Base-by-base conservation (phyloP, 2,329 filamentous ascomycete species). In the Penicillium concentricum region DNA sequence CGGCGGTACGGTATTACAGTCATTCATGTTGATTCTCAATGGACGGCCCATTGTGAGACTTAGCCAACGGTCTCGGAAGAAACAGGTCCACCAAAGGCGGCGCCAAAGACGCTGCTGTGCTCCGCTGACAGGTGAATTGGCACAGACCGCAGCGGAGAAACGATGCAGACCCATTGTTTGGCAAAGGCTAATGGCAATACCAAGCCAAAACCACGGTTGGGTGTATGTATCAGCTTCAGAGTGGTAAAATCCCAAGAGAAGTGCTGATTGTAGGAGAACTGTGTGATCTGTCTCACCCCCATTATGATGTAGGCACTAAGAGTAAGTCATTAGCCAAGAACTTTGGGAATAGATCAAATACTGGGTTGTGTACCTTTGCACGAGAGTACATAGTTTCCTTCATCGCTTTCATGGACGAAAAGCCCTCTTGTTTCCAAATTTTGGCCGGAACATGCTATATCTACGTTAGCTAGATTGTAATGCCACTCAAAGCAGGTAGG, bases 181-280 rank as follows among this genome's bases (percentile, higher is more conserved):
- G 16, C 72, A 75, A 3, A 79, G 68, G 28, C 68, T 72, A 48
- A 79, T 74, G 5, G 78, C 76, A 24, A 76, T 69, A n/a, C 78
- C 76, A 4, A 72, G 75, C 77, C 78, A 80, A 53, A 79, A 76
- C 77, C 77, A 80, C 0, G 77, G 72, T 10, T 77, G 73, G 9
- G 69, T 71, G 13, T 76, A 70, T 47, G 79, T 75, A 46, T 79
- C 74, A 0, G 72, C 66, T 37, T 77, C 72, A 0, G 72, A 72
- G 47, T 77, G 76, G 71, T 74, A 80, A 52, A 76, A 78, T 8
- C 73, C 72, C 50, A 80, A 66, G 0, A 80, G 58, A 1, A 80
- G 68, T 8, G 75, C 70, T 0, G 77, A 71, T 60, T 79, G 78
- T 16, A 80, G 72, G 3, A 79, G 67, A n/a, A 67, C 18, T 56